Evolutionary conservation across 2,329 filamentous ascomycete species (phyloP).

Genomic region (Apiospora malaysiana): DNA sequence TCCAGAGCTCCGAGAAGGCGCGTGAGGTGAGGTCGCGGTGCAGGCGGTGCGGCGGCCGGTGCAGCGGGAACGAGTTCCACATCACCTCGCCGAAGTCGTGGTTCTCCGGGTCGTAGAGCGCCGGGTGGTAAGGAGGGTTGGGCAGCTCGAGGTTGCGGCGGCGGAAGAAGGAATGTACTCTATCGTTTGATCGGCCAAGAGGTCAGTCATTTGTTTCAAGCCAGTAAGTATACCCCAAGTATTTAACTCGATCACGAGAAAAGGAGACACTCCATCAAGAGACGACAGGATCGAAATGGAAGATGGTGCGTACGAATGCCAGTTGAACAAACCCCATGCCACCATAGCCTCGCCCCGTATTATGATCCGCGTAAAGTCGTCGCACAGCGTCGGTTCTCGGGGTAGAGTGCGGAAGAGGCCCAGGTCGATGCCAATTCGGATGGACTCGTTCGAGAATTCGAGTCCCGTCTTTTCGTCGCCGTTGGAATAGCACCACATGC

Average conservation of each 20-base stretch:
- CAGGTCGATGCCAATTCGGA: not conserved
- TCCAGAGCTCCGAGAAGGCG: constrained; percentile 15
- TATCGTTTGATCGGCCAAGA: not conserved
- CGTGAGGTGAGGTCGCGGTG: constrained; percentile 19
- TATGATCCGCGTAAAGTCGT: not conserved
- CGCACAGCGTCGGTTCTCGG: not conserved
- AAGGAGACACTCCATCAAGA: not conserved
- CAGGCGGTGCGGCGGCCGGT: not conserved
- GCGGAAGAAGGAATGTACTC: constrained; percentile 13
- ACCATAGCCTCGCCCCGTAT: constrained; percentile 14
- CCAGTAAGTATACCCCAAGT: not conserved
- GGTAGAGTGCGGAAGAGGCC: constrained; percentile 10
- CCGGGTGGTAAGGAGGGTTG: not conserved
- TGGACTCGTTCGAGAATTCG: not conserved
- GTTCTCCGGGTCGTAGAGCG: not conserved
- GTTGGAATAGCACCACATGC: constrained; percentile 20
- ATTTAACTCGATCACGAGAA: not conserved
- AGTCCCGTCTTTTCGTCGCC: not conserved
- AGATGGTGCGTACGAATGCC: constrained; percentile 15
- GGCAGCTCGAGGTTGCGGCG: not conserved
- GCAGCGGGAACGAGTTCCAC: constrained; percentile 21
- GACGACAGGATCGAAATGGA: not conserved
- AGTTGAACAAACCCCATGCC: constrained; percentile 21
- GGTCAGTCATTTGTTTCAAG: not conserved
- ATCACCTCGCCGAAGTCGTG: not conserved